phyloP scores from a whole-genome alignment of 2,329 filamentous ascomycete species.

The Penicillium sp. region DNA sequence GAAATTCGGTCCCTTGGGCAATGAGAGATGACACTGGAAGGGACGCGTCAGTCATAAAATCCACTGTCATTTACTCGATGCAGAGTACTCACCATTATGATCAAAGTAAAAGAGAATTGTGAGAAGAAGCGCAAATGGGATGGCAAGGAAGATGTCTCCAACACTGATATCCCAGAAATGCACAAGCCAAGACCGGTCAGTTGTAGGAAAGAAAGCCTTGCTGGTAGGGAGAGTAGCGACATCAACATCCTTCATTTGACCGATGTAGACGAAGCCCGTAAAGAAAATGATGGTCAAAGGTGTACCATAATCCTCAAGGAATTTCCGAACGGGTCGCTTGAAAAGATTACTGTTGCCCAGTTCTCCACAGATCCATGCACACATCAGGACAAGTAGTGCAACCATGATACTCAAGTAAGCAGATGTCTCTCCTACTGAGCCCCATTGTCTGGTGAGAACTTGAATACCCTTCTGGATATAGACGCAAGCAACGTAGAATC shows the following conservation, averaged over 20 bases:
- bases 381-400: constrained; percentile 72
- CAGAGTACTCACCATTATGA: constrained; percentile 66
- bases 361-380: constrained; percentile 70
- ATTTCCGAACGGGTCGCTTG: constrained; percentile 70
- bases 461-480: constrained; percentile 90
- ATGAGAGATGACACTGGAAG: constrained; percentile 73
- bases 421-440: constrained; percentile 56
- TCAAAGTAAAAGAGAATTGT: constrained; percentile 89
- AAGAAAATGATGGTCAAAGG: constrained; percentile 83
- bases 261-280: constrained; percentile 83
- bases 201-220: constrained; percentile 75
- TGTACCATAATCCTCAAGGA: constrained; percentile 86
- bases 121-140: constrained; percentile 81
- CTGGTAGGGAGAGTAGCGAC: constrained; percentile 72
- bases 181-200: constrained; percentile 71
- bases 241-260: constrained; percentile 70
- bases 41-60: not conserved
- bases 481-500: constrained; percentile 89
- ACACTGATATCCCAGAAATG: constrained; percentile 75
- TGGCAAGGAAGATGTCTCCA: constrained; percentile 73
- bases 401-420: constrained; percentile 76
- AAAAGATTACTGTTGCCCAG: constrained; percentile 71
- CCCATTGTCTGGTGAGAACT: constrained; percentile 73
- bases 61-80: not conserved
- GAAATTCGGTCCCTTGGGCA: constrained; percentile 78